Evolutionary conservation across 2,329 filamentous ascomycete genomes (phyloP), one percentile per base, ranked within the genome.

Genomic region (Colletotrichum somersetense): DNA sequence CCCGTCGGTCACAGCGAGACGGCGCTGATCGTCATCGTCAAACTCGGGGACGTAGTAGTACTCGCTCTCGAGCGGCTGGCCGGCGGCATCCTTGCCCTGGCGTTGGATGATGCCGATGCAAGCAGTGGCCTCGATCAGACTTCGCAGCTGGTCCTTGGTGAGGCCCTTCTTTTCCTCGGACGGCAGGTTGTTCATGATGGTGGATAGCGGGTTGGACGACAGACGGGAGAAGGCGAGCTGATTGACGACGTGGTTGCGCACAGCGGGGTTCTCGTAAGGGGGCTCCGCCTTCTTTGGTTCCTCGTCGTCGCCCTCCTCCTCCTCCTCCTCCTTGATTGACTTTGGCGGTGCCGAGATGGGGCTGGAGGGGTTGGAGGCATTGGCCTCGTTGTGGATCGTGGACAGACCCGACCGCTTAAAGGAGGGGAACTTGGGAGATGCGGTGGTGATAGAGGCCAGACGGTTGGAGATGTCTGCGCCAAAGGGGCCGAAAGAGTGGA

Each of bases 31-130:
- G 79, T 98, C 95, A 2, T 88, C 85, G 79, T 99, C 96, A 78
- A 91, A 88, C 81, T 98, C 96, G 0, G 95, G 93, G 10, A 98
- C 87, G 79, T 99, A 99, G 83, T 98, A 98, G 81, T 97, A 98
- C 81, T 99, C 95, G 85, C 93, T 97, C 86, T 99, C 96, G 1
- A 99, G 88, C 8, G 92, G 85, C 84, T 98, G 96, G 76, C 96
- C 96, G 0, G 96, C 96, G 6, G 96, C 96, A 79, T 99, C 96
- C 82, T 98, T 99, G 79, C 96, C 96, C 80, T 96, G 92, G 50
- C 96, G 92, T 63, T 89, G 87, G 77, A 99, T 97, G 80, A 96
- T 92, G 58, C 96, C 96, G 74, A 98, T 91, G 79, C 94, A 97
- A 11, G 88, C 82, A 7, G 93, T 93, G 33, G 86, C 85, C 79